Percentiles rank a stretch among this genome's conserved stretches.
Evolutionary conservation across 2,329 filamentous ascomycete species (phyloP).

Genomic region (Sordariomycetes sp.): DNA sequence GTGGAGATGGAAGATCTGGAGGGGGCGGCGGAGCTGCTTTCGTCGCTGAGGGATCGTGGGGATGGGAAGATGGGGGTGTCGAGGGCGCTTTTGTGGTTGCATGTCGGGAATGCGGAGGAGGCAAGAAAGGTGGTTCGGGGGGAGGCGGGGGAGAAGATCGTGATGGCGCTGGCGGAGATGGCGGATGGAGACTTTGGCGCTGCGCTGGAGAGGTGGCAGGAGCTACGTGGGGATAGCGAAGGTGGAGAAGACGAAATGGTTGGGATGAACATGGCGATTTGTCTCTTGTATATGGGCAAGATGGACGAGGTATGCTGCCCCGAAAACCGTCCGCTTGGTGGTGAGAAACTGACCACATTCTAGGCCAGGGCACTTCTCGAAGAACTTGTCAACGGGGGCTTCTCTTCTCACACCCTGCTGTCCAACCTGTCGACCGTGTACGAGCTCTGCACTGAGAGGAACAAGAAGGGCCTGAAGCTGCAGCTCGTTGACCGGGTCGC

Average conservation of each 20-base stretch:
- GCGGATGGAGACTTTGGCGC: constrained; percentile 59
- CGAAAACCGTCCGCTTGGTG: background rate
- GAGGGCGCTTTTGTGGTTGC: constrained; percentile 58
- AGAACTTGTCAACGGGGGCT: constrained; percentile 43
- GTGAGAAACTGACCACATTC: background rate
- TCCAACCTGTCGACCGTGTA: constrained; percentile 90
- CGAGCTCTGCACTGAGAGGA: constrained; percentile 74
- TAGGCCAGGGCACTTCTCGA: constrained; percentile 57
- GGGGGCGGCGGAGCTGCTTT: constrained; percentile 63
- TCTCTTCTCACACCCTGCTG: constrained; percentile 64
- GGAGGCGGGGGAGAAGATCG: constrained; percentile 28
- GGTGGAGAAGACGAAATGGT: constrained; percentile 50
- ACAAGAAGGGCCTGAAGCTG: constrained; percentile 51
- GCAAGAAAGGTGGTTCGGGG: constrained; percentile 42
- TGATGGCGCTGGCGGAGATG: constrained; percentile 62
- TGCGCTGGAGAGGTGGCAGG: constrained; percentile 50
- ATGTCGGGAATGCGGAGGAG: constrained; percentile 61
- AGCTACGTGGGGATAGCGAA: constrained; percentile 23
- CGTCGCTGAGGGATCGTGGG: constrained; percentile 32
- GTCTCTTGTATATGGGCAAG: constrained; percentile 66
- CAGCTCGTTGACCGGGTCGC: constrained; percentile 59
- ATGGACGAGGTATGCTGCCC: constrained; percentile 49
- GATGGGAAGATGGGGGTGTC: constrained; percentile 29
- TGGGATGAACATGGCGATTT: constrained; percentile 72
- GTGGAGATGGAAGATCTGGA: constrained; percentile 81